Base-by-base conservation (phyloP, 2,329 filamentous ascomycete species). In the Teratosphaeria gauchensis region DNA sequence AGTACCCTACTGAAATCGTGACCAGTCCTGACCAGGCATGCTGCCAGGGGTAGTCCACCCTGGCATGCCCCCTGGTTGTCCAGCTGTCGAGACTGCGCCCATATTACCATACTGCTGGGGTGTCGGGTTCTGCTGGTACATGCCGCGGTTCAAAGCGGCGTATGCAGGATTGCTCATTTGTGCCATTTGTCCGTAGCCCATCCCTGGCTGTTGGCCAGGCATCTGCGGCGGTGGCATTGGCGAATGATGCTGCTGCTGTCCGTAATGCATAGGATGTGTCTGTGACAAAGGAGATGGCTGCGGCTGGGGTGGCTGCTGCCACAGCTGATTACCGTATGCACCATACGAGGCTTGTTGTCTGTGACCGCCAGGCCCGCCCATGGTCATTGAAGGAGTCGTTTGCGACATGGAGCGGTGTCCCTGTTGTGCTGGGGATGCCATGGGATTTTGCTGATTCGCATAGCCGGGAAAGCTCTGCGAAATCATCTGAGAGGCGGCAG, bases 371-470 rank as follows among this genome's bases (percentile, higher is more conserved):
- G 69, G 66, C 38, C 71, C 68, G 24, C 71, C 68, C 70, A 78
- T 76, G 58, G 68, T 70, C 65, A 79, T 74, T 60, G 82, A 83
- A 51, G 87, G 85, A 63, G 87, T 83, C 66, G 86, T 82, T 64
- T 82, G 81, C n/a, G 82, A 74, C 72, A 84, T 75, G 69, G 78
- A 75, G 42, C 85, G 83, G 63, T 83, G 82, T 76, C 87, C 85
- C 69, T 82, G 81, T 74, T 88, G 84, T 72, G 90, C 84, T 28
- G 85, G 85, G 28, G 89, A 86, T 70, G 90, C 88, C 70, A 91
- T 84, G 3, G 86, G 80, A 68, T 84, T 86, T 69, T 88, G 88
- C 38, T 86, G 82, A 69, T 89, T 85, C 55, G 86, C 78, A 57
- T 88, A 82, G 68, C 86, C 87, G 57, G 86, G 84, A 73, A 91